Base-by-base conservation (phyloP, 352 stramenopile species). In the Thalassiosira exigua region DNA sequence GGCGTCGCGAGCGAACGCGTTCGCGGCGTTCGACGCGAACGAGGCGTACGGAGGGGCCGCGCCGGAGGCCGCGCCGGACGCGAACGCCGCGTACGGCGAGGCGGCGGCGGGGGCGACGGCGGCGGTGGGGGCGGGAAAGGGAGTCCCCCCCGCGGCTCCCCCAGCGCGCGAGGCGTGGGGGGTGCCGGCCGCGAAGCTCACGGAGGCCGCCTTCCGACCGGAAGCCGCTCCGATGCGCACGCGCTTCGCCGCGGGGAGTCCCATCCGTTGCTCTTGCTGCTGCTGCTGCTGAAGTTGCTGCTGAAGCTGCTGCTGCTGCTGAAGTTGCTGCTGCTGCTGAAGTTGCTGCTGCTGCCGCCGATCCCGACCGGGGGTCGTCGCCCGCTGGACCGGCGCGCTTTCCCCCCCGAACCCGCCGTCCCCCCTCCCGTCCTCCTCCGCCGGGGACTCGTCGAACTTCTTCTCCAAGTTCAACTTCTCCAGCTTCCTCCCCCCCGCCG, bases 391-490 rank as follows among this genome's bases (percentile, higher is more conserved):
- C 36, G 68, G 56, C 52, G 21, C 59, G 0, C 59, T 39, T 12
- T 52, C 51, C 46, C 60, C 53, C 11, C 36, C 21, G 24, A 42
- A 33, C 26, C 54, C 39, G 3, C 42, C 24, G 5, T 7, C 29
- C 4, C n/a, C 58, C 24, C 59, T 27, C 14, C 60, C 60, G 51
- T 24, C 51, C 19, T 59, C 50, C 14, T 30, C 61, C 7, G 50
- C 36, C 7, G 7, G 7, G 36, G 36, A 14, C 7, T 51, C 57
- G 24, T 75, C 24, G 36, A 72, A 72, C 36, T 74, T 67, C 30
- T 51, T 44, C 32, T 75, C 57, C 57, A 75, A 75, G 57, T 72
- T 75, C 26, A 75, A 50, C 41, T 81, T 81, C 12, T 12, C 36
- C 24, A 72, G 50, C 21, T 69, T 66, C 48, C 24, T 60, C 36